A percentile compares a stretch with the other conserved stretches of the same genome.
These are phyloP conservation scores for Calonectria multiphialidica DNA, from an alignment of 2,329 filamentous ascomycete genomes.

Conservation along the genomic window DNA sequence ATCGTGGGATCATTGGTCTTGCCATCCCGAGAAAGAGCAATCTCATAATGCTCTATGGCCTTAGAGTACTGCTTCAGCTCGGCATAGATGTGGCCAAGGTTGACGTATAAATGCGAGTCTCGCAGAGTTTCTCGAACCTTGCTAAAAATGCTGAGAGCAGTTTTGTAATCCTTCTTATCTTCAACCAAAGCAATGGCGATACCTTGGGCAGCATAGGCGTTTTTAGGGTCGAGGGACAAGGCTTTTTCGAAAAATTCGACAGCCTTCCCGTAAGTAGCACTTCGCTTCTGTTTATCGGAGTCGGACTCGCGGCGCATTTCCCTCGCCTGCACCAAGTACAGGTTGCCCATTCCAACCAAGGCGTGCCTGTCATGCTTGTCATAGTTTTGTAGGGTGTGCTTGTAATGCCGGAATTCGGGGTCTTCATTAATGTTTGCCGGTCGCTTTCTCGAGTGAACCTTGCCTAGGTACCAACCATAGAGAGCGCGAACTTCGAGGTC, in stretches of 20 bases:
- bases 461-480: constrained; percentile 96
- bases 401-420: constrained; percentile 92
- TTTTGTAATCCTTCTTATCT: constrained; percentile 89
- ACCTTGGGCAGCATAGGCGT: constrained; percentile 96
- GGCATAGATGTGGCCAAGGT: constrained; percentile 92
- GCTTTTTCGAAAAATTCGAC: constrained; percentile 99
- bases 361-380: constrained; percentile 99
- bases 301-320: constrained; percentile 96
- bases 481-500: constrained; percentile 93
- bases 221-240: constrained; percentile 91
- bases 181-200: constrained; percentile 94
- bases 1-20: constrained; percentile 81
- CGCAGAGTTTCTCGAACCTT: constrained; percentile 92
- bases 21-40: constrained; percentile 82
- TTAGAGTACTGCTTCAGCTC: constrained; percentile 92
- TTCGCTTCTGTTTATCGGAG: constrained; percentile 89
- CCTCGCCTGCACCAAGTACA: constrained; percentile 86
- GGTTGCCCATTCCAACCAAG: constrained; percentile 95
- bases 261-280: constrained; percentile 87
- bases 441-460: constrained; percentile 82
- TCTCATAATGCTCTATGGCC: constrained; percentile 95
- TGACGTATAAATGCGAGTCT: constrained; percentile 90
- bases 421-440: constrained; percentile 87
- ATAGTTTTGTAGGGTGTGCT: constrained; percentile 92
- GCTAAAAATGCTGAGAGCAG: constrained; percentile 87